These are phyloP conservation scores for Ophiostoma novo-ulmi DNA, from an alignment of 2,329 filamentous ascomycete species.

Conservation along the genomic window DNA sequence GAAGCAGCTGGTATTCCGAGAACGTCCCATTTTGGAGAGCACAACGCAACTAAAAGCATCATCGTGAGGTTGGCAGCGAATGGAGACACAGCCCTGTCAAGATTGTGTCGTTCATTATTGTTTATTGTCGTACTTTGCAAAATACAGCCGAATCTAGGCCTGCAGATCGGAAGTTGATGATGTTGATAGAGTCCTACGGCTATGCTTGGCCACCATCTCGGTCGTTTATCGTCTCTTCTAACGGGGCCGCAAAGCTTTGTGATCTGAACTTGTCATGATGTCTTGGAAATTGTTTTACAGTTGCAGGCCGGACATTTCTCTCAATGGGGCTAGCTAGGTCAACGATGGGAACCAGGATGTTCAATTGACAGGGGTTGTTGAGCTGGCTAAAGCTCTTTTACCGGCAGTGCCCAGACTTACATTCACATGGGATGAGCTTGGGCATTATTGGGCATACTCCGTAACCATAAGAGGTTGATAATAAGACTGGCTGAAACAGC, in stretches of 20 bases:
- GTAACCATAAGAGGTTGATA: not conserved
- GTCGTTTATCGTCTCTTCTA: not conserved
- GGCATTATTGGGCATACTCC: not conserved
- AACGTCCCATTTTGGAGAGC: not conserved
- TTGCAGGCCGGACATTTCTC: not conserved
- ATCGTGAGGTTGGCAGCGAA: not conserved
- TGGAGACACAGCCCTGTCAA: not conserved
- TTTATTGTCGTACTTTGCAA: not conserved
- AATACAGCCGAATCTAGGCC: constrained; percentile 5
- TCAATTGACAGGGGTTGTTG: not conserved
- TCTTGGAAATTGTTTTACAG: not conserved
- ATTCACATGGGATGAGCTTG: constrained; percentile 2
- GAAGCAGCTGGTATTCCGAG: not conserved
- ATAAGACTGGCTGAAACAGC: not conserved
- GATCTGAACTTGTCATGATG: not conserved
- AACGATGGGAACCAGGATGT: not conserved
- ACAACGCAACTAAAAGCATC: not conserved
- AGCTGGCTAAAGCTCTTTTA: not conserved
- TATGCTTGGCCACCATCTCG: not conserved
- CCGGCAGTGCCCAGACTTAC: not conserved
- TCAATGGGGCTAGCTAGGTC: constrained; percentile 1
- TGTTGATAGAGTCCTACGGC: not conserved
- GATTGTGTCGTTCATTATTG: not conserved
- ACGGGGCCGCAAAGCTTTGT: not conserved
- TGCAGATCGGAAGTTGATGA: not conserved